Conservation (phyloP, 768 basidiomycete genomes). For the Nidularia pulvinata region DNA sequence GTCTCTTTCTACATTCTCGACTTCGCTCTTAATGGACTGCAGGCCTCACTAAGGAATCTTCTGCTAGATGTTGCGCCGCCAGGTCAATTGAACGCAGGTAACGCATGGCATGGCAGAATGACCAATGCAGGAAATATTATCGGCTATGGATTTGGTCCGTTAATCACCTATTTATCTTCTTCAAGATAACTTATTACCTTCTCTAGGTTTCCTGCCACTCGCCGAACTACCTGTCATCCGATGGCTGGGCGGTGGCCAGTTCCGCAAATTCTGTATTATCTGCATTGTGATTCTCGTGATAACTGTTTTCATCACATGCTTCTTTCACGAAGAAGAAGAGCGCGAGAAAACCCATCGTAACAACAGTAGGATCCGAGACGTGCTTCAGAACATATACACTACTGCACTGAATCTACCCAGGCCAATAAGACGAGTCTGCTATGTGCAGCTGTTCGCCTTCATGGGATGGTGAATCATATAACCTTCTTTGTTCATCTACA, state of each 20-base stretch:
- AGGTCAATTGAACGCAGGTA: conserved; percentile 88
- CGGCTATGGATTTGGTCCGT: conserved; percentile 87
- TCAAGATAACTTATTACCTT: conserved; percentile 5
- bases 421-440: conserved; percentile 87
- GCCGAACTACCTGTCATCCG: conserved; percentile 74
- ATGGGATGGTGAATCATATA: conserved; percentile 80
- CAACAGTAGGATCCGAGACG: conserved; percentile 51
- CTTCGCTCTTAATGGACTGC: conserved; percentile 95
- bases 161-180: background rate
- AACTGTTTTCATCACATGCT: conserved; percentile 90
- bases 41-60: conserved; percentile 93
- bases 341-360: conserved; percentile 25
- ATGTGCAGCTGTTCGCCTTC: conserved; percentile 93
- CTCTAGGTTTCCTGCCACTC: conserved; percentile 84
- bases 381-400: conserved; percentile 75
- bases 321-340: conserved; percentile 79
- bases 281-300: conserved; percentile 75
- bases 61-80: conserved; percentile 89
- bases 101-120: conserved; percentile 98
- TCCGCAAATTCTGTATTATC: conserved; percentile 93
- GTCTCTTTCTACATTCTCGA: conserved; percentile 92
- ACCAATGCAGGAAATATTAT: conserved; percentile 96
- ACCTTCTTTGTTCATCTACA: background rate
- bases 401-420: conserved; percentile 78
- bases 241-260: conserved; percentile 88